phyloP scores from a whole-genome alignment of 768 basidiomycete species.

The Coprinellus micaceus region DNA sequence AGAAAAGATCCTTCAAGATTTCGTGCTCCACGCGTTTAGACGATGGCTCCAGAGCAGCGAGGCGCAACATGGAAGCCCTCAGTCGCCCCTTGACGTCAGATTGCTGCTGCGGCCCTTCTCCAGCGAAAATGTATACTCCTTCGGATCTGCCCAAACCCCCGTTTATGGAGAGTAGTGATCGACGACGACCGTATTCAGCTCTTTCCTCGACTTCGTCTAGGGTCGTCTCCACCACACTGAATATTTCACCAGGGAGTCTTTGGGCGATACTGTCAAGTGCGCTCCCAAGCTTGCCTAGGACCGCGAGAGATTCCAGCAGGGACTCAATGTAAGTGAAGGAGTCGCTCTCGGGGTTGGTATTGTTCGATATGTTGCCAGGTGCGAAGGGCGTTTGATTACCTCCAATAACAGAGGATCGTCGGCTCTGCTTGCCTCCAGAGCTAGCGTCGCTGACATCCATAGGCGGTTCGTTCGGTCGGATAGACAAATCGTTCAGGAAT shows the following conservation, averaged over 20 bases:
- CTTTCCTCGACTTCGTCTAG: slow-evolving; percentile 91
- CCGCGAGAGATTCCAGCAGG: slow-evolving; percentile 87
- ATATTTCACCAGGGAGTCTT: slow-evolving; percentile 80
- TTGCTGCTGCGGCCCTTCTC: slow-evolving; percentile 24
- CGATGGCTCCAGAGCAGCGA: slow-evolving; percentile 71
- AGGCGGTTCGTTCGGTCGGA: slow-evolving; percentile 77
- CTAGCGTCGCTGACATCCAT: slow-evolving; percentile 53
- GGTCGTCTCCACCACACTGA: slow-evolving; percentile 78
- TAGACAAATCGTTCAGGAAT: slow-evolving; percentile 60
- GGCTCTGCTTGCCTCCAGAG: slow-evolving; percentile 13
- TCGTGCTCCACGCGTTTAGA: slow-evolving; percentile 77
- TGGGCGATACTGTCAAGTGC: slow-evolving; percentile 83
- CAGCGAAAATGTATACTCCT: slow-evolving; percentile 49
- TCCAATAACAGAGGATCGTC: slow-evolving; percentile 6
- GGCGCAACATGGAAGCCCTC: slow-evolving; percentile 52
- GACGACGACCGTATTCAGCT: slow-evolving; percentile 69
- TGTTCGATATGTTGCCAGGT: slow-evolving; percentile 19
- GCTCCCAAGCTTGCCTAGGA: slow-evolving; percentile 82
- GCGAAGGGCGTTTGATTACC: slow-evolving; percentile 8
- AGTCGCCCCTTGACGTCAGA: slow-evolving; percentile 2
- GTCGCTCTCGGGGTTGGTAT: slow-evolving; percentile 80
- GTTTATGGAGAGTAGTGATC: slow-evolving; percentile 33
- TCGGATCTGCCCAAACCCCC: slow-evolving; percentile 41
- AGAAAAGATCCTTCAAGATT: slow-evolving; percentile 87
- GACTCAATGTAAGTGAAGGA: slow-evolving; percentile 93